Evolutionary conservation across 176 grass and related monocot species (phyloP), one percentile per base, ranked within the genome.

Genomic region (Musa troglodytarum): DNA sequence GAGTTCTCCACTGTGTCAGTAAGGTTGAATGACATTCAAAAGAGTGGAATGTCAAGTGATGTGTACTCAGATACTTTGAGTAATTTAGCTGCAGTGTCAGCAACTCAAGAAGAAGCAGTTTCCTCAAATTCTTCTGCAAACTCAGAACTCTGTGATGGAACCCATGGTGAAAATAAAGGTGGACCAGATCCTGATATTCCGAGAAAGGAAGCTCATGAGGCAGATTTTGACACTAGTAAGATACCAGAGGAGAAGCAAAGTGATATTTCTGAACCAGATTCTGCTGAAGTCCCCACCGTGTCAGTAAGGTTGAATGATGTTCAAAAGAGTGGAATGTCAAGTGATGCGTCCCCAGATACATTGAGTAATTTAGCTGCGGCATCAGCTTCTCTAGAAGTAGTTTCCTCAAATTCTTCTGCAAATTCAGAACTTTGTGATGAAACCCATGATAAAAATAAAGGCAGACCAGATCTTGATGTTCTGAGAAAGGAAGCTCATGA

Each of bases 121-220:
- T n/a, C 62, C 11, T 78, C 77, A 73, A 81, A 29, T 73, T 85
- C 81, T 71, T 67, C 73, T 82, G 76, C 83, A 77, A 66, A 75
- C 54, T 34, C 19, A 19, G 59, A 74, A 55, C 21, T 19, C 2
- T 13, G 49, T 74, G 23, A 14, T 73, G 12, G 49, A 72, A 50
- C 53, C 19, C 10, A 80, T 65, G 19, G 65, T 74, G 25, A 73
- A 21, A 73, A 43, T 43, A 43, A 5, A 43, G 4, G 34, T 0
- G 4, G 34, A 43, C 4, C 0, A 43, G 34, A 43, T 43, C 34
- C 6, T 43, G 34, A 43, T 43, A 43, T 43, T 43, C 34, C 6
- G 34, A 43, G n/a, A n/a, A n/a, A n/a, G 57, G 77, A 81, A 83
- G 61, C 9, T 20, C 52, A 52, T 73, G 81, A 58, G 55, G 67